Base-by-base conservation (phyloP, 2,329 filamentous ascomycete genomes). In the Bertia moriformis region DNA sequence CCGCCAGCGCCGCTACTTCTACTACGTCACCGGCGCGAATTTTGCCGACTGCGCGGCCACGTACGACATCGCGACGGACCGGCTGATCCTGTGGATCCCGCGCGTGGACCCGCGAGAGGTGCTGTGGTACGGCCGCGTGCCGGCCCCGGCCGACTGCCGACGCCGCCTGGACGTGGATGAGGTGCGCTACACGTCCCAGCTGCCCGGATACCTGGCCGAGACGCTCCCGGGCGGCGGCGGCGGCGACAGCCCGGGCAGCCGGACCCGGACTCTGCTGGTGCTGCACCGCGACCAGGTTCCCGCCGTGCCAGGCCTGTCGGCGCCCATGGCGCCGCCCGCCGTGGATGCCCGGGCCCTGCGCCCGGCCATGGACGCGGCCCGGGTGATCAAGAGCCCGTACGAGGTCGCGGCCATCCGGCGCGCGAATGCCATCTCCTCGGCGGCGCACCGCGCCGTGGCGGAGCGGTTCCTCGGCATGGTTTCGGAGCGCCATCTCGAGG, bases 401-500 rank as follows among this genome's bases (percentile, higher is more conserved):
- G 89, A 98, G 54, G 69, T 96, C 39, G 76, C 73, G 3, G 71
- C 91, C 47, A 81, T 96, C 50, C 76, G 81, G 14, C 77, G 78
- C 42, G 89, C 91, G 22, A 91, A 88, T 52, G 71, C 69, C 32
- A 76, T 96, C 46, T 87, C 85, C 3, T 78, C 82, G 1, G 65
- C 69, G 22, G 91, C 83, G 0, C 91, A 96, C 57, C 68, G 73
- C 35, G 71, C 71, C 19, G 81, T 93, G 10, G 74, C 89, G 41
- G 65, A 69, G 45, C 66, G 67, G 2, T 66, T 91, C 17, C 65
- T 67, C 17, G 53, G 55, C 1, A 73, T 88, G 44, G 66, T 59
- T 14, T 93, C 83, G 48, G 89, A 98, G 62, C 74, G 83, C 24
- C 77, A 95, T 48, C 71, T 94, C 18, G 83, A 94, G 52, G 86